A percentile compares a stretch with the other conserved stretches of the same genome.
Evolutionary conservation across 345 rosid species (phyloP).

Genomic region (Arabis hirsuta): DNA sequence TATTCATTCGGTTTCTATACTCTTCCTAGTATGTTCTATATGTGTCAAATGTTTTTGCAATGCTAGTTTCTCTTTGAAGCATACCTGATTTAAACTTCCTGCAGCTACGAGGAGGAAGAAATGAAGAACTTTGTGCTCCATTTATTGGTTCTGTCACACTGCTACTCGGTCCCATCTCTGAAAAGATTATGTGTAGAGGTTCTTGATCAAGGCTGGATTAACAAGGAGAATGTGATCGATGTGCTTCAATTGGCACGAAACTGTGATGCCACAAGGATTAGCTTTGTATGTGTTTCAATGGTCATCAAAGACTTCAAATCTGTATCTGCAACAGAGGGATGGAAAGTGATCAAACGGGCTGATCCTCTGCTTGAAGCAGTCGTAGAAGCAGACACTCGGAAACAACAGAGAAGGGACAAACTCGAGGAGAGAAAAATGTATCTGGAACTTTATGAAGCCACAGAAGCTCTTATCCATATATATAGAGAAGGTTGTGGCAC

Average conservation of each 20-base stretch:
- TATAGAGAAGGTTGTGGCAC: constrained; percentile 87
- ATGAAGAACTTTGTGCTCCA: constrained; percentile 75
- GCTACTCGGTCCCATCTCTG: constrained; percentile 64
- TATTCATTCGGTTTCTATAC: constrained; percentile 76
- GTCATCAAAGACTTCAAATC: constrained; percentile 74
- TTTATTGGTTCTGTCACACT: constrained; percentile 78
- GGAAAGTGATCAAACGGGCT: constrained; percentile 74
- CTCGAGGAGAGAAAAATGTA: constrained; percentile 68
- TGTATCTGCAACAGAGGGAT: constrained; percentile 74
- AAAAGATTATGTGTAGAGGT: constrained; percentile 61
- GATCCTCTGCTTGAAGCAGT: constrained; percentile 71
- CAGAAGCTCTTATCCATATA: constrained; percentile 91
- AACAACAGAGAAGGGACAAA: constrained; percentile 60
- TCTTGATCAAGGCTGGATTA: constrained; percentile 64
- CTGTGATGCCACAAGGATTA: constrained; percentile 71
- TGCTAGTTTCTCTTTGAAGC: constrained; percentile 17
- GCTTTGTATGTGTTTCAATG: constrained; percentile 62
- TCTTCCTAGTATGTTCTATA: constrained; percentile 67
- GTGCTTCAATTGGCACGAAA: constrained; percentile 77
- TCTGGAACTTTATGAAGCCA: constrained; percentile 71
- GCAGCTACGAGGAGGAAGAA: constrained; percentile 80
- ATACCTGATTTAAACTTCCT: constrained; percentile 8
- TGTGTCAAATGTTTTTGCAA: background rate
- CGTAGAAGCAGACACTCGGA: constrained; percentile 66
- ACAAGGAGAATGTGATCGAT: constrained; percentile 77